Percentiles rank a stretch among this genome's conserved stretches.
Evolutionary conservation across 768 basidiomycete genomes (phyloP).

Genomic region (Calocera cornea): DNA sequence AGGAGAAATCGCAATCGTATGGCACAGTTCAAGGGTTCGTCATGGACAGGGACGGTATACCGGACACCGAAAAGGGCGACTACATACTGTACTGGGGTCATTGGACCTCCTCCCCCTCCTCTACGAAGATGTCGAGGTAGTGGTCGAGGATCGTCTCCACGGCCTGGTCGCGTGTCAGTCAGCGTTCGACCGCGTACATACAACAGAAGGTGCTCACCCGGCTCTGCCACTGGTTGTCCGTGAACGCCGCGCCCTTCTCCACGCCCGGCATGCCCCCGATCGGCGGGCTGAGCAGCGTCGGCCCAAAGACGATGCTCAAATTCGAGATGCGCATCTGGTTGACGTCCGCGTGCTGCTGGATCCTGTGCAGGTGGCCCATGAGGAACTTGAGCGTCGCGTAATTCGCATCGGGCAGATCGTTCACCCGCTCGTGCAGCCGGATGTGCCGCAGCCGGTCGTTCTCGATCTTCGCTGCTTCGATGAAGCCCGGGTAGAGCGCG

Average conservation of each 20-base stretch:
- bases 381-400: conserved; percentile 94
- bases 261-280: conserved; percentile 25
- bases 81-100: neutral
- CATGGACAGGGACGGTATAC: no score
- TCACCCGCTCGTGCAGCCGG: conserved; percentile 89
- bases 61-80: no score
- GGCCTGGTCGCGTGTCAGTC: conserved; percentile 45
- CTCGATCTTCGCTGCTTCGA: conserved; percentile 88
- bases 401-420: conserved; percentile 96
- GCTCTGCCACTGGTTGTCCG: conserved; percentile 34
- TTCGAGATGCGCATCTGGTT: conserved; percentile 93
- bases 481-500: conserved; percentile 76
- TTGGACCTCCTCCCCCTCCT: conserved; percentile 33
- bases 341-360: conserved; percentile 54
- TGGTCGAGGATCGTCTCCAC: conserved; percentile 91
- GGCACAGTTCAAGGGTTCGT: neutral
- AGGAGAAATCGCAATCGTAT: no score
- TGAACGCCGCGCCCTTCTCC: conserved; percentile 25
- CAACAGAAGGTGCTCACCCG: conserved; percentile 21
- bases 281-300: conserved; percentile 79
- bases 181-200: conserved; percentile 59
- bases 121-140: conserved; percentile 93
- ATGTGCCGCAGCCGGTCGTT: conserved; percentile 93
- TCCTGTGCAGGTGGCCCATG: conserved; percentile 80
- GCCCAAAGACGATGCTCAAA: conserved; percentile 92